Conservation (phyloP, 2,329 filamentous ascomycete species). For the Tolypocladium amazonense region DNA sequence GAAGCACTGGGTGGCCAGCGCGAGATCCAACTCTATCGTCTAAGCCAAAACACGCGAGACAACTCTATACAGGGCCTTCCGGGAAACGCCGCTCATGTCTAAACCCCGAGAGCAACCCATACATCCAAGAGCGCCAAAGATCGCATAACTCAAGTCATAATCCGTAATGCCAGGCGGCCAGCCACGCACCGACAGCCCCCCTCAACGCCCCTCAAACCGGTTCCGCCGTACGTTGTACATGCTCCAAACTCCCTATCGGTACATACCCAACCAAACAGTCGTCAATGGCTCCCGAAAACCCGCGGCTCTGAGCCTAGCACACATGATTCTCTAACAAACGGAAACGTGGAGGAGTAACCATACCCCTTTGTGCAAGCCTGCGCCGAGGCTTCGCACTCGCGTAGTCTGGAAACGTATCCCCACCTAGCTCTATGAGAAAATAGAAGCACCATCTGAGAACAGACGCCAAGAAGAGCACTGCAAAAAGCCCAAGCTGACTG, state of each 20-base stretch:
- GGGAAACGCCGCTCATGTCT: not conserved
- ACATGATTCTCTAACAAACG: not conserved
- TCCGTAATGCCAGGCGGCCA: not conserved
- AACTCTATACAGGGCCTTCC: not conserved
- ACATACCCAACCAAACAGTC: not conserved
- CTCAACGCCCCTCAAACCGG: not conserved
- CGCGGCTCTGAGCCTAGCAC: not conserved
- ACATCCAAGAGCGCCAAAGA: not conserved
- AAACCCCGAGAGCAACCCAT: not conserved
- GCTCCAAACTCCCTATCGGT: too few relatives aligned
- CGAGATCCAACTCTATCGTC: not conserved
- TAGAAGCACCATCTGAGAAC: not conserved
- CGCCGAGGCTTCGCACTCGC: not conserved
- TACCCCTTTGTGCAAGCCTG: not conserved
- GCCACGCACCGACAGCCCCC: not conserved
- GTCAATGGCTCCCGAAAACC: not conserved
- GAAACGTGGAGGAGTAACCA: not conserved
- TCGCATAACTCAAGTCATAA: not conserved
- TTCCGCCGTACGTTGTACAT: not conserved
- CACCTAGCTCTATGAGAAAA: not conserved
- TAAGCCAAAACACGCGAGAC: not conserved
- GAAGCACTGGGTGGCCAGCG: not conserved
- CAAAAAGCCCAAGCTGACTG: not conserved
- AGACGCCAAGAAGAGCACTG: not conserved
- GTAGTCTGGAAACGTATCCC: constrained; percentile 1